phyloP scores from a whole-genome alignment of 257 asterid species.

The Forsythia viridissima region DNA sequence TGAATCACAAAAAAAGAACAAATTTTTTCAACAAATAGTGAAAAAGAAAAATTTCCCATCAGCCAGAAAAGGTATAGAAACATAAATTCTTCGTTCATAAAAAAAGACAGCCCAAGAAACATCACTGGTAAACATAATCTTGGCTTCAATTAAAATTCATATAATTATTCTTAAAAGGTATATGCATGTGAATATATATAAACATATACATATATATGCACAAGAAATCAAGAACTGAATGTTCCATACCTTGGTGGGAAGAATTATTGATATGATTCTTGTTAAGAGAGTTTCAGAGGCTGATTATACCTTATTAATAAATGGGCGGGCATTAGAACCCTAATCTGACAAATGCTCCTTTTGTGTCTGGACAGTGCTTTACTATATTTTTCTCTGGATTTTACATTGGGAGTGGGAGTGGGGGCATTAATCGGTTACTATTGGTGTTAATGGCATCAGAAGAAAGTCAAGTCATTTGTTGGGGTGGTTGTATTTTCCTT shows the following conservation, averaged over 20 bases:
- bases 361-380: constrained; percentile 43
- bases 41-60: constrained; percentile 21
- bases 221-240: constrained; percentile 29
- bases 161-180: neutral
- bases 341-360: constrained; percentile 55
- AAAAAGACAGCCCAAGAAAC: constrained; percentile 29
- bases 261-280: constrained; percentile 54
- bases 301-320: constrained; percentile 24
- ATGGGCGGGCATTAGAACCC: constrained; percentile 37
- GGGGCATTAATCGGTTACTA: constrained; percentile 26
- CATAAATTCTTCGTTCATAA: constrained; percentile 18
- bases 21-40: neutral
- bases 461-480: constrained; percentile 14
- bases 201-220: neutral
- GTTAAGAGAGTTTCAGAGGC: constrained; percentile 19
- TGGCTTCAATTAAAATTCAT: neutral
- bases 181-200: neutral
- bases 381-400: constrained; percentile 17
- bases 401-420: constrained; percentile 2
- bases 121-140: constrained; percentile 19
- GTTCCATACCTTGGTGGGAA: constrained; percentile 36
- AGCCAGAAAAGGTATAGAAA: constrained; percentile 23
- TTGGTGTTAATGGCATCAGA: constrained; percentile 28
- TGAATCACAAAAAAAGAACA: constrained; percentile 10
- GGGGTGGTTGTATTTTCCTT: neutral